phyloP scores from a whole-genome alignment of 2,329 filamentous ascomycete species.

The Sporothrix dimorphospora region DNA sequence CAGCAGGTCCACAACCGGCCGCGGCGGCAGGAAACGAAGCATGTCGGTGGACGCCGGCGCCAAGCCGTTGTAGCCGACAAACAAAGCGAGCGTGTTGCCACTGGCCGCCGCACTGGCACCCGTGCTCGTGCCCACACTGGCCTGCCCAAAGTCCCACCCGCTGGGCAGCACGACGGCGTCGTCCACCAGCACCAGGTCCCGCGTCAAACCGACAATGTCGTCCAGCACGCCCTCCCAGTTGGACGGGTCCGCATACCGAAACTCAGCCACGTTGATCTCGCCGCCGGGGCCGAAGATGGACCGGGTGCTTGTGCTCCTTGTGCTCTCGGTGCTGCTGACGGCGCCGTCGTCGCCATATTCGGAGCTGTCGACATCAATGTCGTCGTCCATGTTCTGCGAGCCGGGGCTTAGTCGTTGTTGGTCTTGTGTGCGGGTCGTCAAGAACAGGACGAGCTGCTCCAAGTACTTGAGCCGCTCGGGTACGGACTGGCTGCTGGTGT shows the following conservation, averaged over 20 bases:
- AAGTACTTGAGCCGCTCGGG: constrained; percentile 26
- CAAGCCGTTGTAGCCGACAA: constrained; percentile 29
- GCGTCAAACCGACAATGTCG: constrained; percentile 31
- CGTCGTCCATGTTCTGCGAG: background rate
- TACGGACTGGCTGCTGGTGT: constrained; percentile 5
- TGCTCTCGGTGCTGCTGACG: background rate
- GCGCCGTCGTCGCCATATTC: constrained; percentile 5
- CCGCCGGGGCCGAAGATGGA: background rate
- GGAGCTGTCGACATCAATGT: background rate
- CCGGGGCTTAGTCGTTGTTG: background rate
- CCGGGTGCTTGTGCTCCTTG: background rate
- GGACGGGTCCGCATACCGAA: constrained; percentile 38
- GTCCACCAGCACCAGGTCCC: constrained; percentile 25
- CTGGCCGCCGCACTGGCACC: background rate
- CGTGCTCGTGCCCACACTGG: background rate
- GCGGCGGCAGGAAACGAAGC: constrained; percentile 34
- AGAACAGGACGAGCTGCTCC: constrained; percentile 25
- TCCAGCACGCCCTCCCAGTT: constrained; percentile 41
- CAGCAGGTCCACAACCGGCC: constrained; percentile 33
- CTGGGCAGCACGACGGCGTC: background rate
- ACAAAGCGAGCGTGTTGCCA: constrained; percentile 21
- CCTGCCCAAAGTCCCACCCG: constrained; percentile 25
- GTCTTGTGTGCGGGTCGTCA: background rate
- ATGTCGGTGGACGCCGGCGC: constrained; percentile 34
- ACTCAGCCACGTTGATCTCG: constrained; percentile 31